A percentile compares a stretch with the other conserved stretches of the same genome.
These are phyloP conservation scores for Adansonia madagascariensis DNA, from an alignment of 441 rosid species.

Conservation along the genomic window DNA sequence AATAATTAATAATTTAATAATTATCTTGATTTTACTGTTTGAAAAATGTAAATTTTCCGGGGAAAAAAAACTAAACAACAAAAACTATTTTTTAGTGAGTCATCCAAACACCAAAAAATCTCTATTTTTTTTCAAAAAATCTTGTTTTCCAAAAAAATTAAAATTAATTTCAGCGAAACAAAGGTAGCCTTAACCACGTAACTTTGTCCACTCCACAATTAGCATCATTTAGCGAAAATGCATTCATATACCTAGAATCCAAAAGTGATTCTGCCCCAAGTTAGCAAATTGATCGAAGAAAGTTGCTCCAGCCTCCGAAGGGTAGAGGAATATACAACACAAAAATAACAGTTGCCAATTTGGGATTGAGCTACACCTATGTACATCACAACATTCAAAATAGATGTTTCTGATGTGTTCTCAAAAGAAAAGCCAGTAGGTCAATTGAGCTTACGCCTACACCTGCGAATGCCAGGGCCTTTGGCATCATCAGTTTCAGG, in stretches of 20 bases:
- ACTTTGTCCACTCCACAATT: background rate
- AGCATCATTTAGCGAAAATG: background rate
- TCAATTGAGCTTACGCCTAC: slow-evolving; percentile 47
- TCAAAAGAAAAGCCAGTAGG: background rate
- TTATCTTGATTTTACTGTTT: no score
- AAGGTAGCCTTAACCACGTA: background rate
- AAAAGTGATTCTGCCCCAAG: background rate
- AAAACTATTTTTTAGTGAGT: no score
- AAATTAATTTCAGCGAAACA: no score
- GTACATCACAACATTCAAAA: slow-evolving; percentile 12
- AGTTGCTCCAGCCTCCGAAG: background rate
- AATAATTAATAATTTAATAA: no score
- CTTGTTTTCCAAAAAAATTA: no score
- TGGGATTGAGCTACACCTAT: background rate
- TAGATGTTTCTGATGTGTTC: background rate
- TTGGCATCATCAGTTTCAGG: slow-evolving; percentile 36
- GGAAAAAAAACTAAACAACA: no score
- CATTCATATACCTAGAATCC: background rate
- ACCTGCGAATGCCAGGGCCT: slow-evolving; percentile 35
- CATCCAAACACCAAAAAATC: no score
- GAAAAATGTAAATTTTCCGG: no score
- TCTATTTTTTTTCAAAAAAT: no score
- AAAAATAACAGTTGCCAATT: background rate
- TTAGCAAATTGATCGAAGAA: background rate
- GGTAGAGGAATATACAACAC: background rate